phyloP scores from a whole-genome alignment of 805 yeast species.

The Kockiozyma suomiensis region DNA sequence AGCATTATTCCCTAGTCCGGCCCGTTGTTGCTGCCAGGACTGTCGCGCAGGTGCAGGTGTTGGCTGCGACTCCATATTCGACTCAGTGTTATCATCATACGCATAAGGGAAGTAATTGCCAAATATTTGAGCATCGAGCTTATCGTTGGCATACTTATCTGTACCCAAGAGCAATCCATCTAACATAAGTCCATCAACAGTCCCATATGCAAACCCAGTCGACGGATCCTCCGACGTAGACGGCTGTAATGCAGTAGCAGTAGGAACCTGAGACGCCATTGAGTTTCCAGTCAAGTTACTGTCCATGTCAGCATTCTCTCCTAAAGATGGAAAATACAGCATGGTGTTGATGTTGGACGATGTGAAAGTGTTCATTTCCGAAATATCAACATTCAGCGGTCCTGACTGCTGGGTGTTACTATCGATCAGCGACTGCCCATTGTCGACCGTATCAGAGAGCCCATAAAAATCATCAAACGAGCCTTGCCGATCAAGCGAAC shows the following conservation, averaged over 20 bases:
- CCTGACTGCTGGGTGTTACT: not conserved
- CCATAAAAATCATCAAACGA: not conserved
- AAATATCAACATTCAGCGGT: constrained; percentile 4
- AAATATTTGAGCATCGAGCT: constrained; percentile 79
- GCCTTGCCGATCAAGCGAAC: not conserved
- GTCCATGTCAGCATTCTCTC: not conserved
- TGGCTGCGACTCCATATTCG: not conserved
- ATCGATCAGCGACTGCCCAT: no score
- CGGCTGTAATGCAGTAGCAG: not conserved
- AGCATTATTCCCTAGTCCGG: no score
- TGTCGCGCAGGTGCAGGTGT: not conserved
- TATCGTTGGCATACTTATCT: constrained; percentile 67
- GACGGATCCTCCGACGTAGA: not conserved
- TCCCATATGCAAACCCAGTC: not conserved
- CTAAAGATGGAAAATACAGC: constrained; percentile 23
- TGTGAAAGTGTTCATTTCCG: constrained; percentile 10
- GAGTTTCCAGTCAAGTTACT: not conserved
- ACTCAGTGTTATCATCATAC: constrained; percentile 40
- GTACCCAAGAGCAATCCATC: constrained; percentile 1
- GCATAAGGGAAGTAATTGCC: constrained; percentile 82
- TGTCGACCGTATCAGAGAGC: not conserved
- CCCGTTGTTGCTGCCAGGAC: not conserved
- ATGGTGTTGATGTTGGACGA: constrained; percentile 21
- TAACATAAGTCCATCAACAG: no score
- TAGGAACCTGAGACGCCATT: not conserved